Conservation (phyloP, 73 alveolate species). For the Tetrahymena thermophila region DNA sequence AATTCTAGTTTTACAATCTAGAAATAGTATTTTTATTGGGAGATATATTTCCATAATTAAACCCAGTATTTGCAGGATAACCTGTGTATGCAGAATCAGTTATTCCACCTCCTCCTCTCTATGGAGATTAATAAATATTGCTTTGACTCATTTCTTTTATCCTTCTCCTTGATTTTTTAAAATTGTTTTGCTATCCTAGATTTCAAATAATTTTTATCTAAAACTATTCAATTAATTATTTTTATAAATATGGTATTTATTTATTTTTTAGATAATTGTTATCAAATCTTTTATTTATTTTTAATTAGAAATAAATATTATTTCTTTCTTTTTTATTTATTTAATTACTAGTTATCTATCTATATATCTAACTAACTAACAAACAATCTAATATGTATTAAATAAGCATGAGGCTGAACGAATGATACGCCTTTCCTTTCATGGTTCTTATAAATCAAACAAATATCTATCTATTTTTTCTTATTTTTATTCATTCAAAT, state of each 20-base stretch:
- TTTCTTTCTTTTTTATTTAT: neutral
- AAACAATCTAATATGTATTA: neutral
- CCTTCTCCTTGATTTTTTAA: neutral
- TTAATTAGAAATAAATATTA: neutral
- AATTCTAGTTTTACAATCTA: neutral
- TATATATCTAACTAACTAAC: neutral
- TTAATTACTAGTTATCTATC: neutral
- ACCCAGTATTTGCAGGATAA: neutral
- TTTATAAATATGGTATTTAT: neutral
- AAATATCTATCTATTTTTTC: no score
- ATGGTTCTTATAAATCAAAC: no score
- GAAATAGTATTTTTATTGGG: neutral
- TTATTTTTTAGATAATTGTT: neutral
- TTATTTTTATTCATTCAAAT: no score
- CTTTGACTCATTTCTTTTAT: neutral
- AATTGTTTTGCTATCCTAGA: neutral
- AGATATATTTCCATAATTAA: neutral
- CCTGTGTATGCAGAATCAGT: neutral
- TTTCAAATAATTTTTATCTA: neutral
- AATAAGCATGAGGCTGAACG: neutral
- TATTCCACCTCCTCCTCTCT: neutral
- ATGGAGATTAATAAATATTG: neutral
- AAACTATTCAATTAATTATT: neutral
- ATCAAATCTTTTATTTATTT: neutral
- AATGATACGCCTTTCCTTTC: no score